Base-by-base conservation (phyloP, 257 asterid species). In the Nicotiana knightiana region DNA sequence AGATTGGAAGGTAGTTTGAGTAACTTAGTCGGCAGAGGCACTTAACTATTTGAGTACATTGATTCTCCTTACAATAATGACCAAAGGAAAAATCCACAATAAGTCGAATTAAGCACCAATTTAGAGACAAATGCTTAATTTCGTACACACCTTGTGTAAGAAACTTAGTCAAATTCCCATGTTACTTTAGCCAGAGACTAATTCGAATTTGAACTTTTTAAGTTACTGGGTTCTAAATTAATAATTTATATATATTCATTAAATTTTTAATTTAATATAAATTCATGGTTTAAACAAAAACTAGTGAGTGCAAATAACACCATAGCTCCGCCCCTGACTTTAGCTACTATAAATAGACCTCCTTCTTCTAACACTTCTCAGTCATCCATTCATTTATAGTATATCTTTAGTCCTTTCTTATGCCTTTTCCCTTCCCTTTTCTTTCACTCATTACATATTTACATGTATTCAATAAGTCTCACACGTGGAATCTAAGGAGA, bases 21-120 rank as follows among this genome's bases (percentile, higher is more conserved):
- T 81, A 80, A 76, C 90, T 90, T 89, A 90, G 92, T 90, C 92
- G 91, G 93, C 91, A 87, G 87, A 86, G 78, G 78, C 35, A 48
- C 67, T 15, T 55, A 30, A 54, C 11, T 37, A 70, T 18, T 62
- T 81, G 82, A 13, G 53, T 64, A 28, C 30, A 28, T 5, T 67
- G 61, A 39, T 70, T 70, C 39, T 39, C 57, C 33, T 30, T 15
- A 71, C 8, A 61, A 28, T 16, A 55, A 33, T 21, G 53, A 48
- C 78, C 73, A 33, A 13, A 63, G 15, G 58, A 32, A 17, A 17
- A 81, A 73, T 28, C 28, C 7, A 61, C 18, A 39, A 53, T 62
- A 7, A 75, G 67, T 76, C 35, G 13, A 18, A 28, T 28, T 28
- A 28, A 59, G 37, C 18, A 66, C 8, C 33, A 58, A 3, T 43